Evolutionary conservation across 805 yeast genomes (phyloP).

Genomic region (Komagataella populi): DNA sequence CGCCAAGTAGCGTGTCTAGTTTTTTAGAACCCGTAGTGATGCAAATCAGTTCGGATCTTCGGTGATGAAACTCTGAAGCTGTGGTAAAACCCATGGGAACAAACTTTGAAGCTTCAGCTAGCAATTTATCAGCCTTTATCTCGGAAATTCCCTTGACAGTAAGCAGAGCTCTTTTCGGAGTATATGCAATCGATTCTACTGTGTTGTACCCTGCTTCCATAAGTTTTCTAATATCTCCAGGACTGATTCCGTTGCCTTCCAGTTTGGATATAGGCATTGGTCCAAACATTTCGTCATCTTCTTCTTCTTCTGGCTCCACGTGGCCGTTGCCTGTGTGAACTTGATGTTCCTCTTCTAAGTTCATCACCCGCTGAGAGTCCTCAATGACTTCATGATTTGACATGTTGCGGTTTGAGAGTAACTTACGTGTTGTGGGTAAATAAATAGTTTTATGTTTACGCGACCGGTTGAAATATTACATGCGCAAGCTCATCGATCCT

Average conservation of each 20-base stretch:
- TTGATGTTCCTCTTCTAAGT: not conserved
- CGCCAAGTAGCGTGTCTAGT: slow-evolving; percentile 84
- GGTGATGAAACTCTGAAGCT: slow-evolving; percentile 84
- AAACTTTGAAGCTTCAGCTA: slow-evolving; percentile 69
- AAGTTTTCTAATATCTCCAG: slow-evolving; percentile 66
- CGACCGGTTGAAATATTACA: slow-evolving; percentile 1
- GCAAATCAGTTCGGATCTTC: slow-evolving; percentile 84
- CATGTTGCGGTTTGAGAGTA: not conserved
- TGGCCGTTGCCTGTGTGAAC: not conserved
- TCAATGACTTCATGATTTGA: not conserved
- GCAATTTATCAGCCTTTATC: slow-evolving; percentile 80
- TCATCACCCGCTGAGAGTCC: not conserved
- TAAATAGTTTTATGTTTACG: slow-evolving; percentile 1
- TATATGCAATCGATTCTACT: slow-evolving; percentile 85
- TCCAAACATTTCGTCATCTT: slow-evolving; percentile 41
- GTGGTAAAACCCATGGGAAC: slow-evolving; percentile 97
- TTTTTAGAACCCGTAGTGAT: slow-evolving; percentile 93
- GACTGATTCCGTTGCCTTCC: slow-evolving; percentile 76
- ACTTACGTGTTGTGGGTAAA: slow-evolving; percentile 1
- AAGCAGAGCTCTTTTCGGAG: slow-evolving; percentile 70
- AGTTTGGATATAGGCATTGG: slow-evolving; percentile 41
- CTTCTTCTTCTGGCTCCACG: slow-evolving; percentile 6
- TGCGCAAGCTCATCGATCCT: not conserved
- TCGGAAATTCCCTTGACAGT: slow-evolving; percentile 88
- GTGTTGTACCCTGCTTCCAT: slow-evolving; percentile 79